Percentiles rank a stretch among this genome's conserved stretches.
These are phyloP conservation scores for Exophiala sp. DNA, from an alignment of 2,329 filamentous ascomycete genomes.

Conservation along the genomic window DNA sequence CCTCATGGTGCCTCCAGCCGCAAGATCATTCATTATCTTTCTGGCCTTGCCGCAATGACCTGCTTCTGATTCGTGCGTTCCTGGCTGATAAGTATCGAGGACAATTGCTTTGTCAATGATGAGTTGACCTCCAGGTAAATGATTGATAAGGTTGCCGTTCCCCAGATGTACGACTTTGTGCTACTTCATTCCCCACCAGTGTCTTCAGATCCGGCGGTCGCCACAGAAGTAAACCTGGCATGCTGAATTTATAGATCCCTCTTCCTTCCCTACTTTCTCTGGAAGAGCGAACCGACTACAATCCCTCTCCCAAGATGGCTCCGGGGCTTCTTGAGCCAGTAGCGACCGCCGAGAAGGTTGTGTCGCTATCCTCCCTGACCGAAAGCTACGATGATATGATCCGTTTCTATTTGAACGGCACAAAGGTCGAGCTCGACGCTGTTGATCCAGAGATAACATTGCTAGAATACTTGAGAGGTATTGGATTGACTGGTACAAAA, in stretches of 20 bases:
- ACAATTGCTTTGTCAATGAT: slow-evolving; percentile 14
- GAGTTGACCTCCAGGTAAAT: slow-evolving; percentile 11
- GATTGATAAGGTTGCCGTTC: slow-evolving; percentile 9
- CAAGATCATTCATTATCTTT: neutral
- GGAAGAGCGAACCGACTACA: neutral
- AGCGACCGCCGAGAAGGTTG: slow-evolving; percentile 43
- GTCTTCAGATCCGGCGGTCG: neutral
- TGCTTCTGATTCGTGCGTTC: slow-evolving; percentile 20
- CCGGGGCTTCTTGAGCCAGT: slow-evolving; percentile 52
- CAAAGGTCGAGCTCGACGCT: slow-evolving; percentile 77
- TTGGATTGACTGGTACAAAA: slow-evolving; percentile 93
- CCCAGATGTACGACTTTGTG: too few relatives aligned
- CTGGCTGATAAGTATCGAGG: slow-evolving; percentile 8
- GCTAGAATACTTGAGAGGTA: slow-evolving; percentile 85
- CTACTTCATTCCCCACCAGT: neutral
- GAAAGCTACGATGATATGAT: slow-evolving; percentile 80
- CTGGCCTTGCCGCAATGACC: slow-evolving; percentile 1
- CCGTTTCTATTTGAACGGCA: slow-evolving; percentile 92
- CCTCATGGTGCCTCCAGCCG: neutral
- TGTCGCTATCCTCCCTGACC: slow-evolving; percentile 61
- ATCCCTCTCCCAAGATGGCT: slow-evolving; percentile 46
- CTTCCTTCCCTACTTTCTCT: neutral
- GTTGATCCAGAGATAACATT: slow-evolving; percentile 90
- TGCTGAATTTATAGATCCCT: slow-evolving; percentile 15
- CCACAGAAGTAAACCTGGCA: slow-evolving; percentile 2